Evolutionary conservation across 306 rosid genomes (phyloP).

Genomic region (Fragaria ananassa): DNA sequence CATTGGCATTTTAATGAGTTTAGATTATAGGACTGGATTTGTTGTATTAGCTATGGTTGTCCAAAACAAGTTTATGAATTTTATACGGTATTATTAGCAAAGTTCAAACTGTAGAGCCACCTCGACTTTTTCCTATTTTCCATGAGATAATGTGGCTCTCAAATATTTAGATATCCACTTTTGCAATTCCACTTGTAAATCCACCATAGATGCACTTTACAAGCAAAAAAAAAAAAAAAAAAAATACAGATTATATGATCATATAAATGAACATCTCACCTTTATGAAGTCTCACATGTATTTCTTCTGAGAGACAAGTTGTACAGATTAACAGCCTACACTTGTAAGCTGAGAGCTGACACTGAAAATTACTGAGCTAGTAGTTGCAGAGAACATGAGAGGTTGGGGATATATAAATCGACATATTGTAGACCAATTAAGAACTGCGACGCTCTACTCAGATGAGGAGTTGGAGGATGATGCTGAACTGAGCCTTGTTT

Average conservation of each 20-base stretch:
- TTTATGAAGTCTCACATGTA: not conserved
- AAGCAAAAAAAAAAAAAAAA: not conserved
- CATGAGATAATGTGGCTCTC: not conserved
- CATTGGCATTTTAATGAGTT: not conserved
- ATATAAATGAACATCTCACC: not conserved
- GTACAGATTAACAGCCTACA: not conserved
- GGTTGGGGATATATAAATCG: not conserved
- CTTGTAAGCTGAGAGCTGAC: not conserved
- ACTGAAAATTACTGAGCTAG: not conserved
- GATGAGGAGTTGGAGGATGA: not conserved
- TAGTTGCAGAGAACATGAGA: not conserved
- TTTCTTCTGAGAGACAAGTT: not conserved
- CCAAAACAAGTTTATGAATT: not conserved
- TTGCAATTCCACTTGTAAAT: not conserved
- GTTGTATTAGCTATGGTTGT: not conserved
- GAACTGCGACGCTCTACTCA: not conserved
- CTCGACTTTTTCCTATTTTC: not conserved
- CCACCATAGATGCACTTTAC: not conserved
- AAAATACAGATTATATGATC: not conserved
- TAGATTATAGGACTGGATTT: not conserved
- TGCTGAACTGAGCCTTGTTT: not conserved
- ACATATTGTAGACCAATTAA: not conserved
- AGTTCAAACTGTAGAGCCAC: not conserved
- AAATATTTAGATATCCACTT: not conserved
- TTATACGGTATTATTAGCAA: not conserved